Conservation (phyloP, 2,329 filamentous ascomycete genomes). For the Paecilomyces dactylethromorphus region DNA sequence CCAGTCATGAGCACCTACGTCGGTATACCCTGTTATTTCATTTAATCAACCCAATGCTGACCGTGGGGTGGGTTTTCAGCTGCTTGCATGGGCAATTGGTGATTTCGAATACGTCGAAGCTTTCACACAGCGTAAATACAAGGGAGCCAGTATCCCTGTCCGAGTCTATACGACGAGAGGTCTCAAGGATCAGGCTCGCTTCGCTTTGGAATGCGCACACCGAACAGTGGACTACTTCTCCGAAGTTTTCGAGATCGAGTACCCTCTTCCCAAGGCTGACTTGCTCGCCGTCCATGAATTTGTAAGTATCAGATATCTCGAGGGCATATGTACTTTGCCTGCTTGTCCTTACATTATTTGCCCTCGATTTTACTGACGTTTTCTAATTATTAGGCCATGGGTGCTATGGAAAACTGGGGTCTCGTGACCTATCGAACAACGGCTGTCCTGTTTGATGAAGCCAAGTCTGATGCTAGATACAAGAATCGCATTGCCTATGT, state of each 20-base stretch:
- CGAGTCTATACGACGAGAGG: constrained; percentile 93
- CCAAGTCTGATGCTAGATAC: constrained; percentile 81
- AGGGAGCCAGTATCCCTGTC: constrained; percentile 84
- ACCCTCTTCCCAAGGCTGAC: constrained; percentile 87
- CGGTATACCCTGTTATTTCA: constrained; percentile 12
- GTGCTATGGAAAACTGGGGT: constrained; percentile 95
- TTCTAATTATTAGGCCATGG: constrained; percentile 35
- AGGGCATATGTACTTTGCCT: background rate
- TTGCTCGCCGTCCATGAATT: constrained; percentile 90
- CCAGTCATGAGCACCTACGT: constrained; percentile 85
- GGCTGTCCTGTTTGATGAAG: constrained; percentile 91
- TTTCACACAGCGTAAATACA: constrained; percentile 82
- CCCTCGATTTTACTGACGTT: constrained; percentile 34
- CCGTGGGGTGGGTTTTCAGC: constrained; percentile 44
- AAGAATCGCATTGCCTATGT: constrained; percentile 95
- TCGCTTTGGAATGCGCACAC: constrained; percentile 83
- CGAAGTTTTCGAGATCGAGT: constrained; percentile 85
- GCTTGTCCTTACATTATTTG: background rate
- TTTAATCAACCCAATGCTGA: background rate
- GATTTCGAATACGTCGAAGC: constrained; percentile 97
- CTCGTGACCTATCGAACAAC: constrained; percentile 94
- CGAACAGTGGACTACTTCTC: constrained; percentile 96
- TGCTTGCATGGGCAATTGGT: constrained; percentile 88
- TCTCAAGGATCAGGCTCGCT: constrained; percentile 85
- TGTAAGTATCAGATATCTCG: constrained; percentile 45